phyloP scores from a whole-genome alignment of 75 land plant species.

The Pinus taeda region DNA sequence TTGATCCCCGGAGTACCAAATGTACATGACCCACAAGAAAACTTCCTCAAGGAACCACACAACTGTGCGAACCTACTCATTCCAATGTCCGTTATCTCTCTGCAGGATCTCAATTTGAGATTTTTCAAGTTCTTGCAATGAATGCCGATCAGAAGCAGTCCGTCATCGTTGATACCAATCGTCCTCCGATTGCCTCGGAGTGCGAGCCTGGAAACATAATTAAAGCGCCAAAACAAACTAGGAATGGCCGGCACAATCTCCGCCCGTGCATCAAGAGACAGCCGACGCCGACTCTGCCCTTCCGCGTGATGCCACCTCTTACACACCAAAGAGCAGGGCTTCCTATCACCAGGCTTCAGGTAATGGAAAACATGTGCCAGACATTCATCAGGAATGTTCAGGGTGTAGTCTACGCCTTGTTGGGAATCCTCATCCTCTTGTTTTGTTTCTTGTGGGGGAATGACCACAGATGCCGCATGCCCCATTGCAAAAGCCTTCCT shows the following conservation, averaged over 20 bases:
- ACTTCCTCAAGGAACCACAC: slow-evolving; percentile 18
- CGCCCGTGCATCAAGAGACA: slow-evolving; percentile 26
- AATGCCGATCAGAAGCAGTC: slow-evolving; percentile 22
- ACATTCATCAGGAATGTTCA: slow-evolving; percentile 37
- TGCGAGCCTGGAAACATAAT: slow-evolving; percentile 30
- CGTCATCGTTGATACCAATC: slow-evolving; percentile 29
- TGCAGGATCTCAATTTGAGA: slow-evolving; percentile 37
- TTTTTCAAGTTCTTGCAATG: slow-evolving; percentile 28
- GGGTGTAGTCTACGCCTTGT: slow-evolving; percentile 17
- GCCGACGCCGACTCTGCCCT: slow-evolving; percentile 27
- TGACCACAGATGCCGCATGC: too few species aligned
- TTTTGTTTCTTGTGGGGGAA: background rate
- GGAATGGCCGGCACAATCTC: slow-evolving; percentile 27
- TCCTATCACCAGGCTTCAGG: slow-evolving; percentile 23
- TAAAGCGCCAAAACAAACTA: slow-evolving; percentile 19
- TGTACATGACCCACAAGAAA: slow-evolving; percentile 37
- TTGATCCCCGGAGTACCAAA: slow-evolving; percentile 42
- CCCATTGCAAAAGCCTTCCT: too few species aligned
- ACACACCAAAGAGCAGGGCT: slow-evolving; percentile 38
- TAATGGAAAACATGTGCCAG: slow-evolving; percentile 27
- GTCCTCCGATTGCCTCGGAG: slow-evolving; percentile 28
- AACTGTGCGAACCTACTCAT: slow-evolving; percentile 26
- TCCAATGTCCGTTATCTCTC: slow-evolving; percentile 32
- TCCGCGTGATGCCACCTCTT: slow-evolving; percentile 36
- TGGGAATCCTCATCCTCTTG: background rate